Evolutionary conservation across 257 asterid species (phyloP), one percentile per base, ranked within the genome.

Genomic region (Mentha longifolia): DNA sequence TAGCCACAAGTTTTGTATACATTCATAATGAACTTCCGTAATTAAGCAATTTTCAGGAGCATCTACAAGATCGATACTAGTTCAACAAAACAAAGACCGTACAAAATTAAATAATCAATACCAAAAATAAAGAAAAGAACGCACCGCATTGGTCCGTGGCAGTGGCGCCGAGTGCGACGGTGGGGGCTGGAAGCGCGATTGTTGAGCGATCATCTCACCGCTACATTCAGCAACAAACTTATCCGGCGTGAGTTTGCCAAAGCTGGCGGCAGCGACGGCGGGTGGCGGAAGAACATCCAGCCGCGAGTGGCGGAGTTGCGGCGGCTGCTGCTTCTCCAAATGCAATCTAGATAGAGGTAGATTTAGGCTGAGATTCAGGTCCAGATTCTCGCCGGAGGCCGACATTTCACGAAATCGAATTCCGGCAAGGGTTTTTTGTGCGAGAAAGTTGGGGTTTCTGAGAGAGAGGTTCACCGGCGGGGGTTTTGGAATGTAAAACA

Each of bases 291-390:
- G 15, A 43, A n/a, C 56, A 8, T 71, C 42, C 13, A 76, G 47
- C 35, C 73, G 68, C 61, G 54, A 72, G 16, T 16, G 67, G 5
- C 54, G 57, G 51, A 15, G 17, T 28, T 47, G 76, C 64, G 54
- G 75, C 61, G 55, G 41, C 68, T 47, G 57, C 31, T 51, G 78
- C 28, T 73, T 54, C 63, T 67, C 75, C 68, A 78, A 62, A 7
- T 54, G 75, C 83, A 80, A 55, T 68, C 70, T 64, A 17, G 89
- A 66, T 2, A 79, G 74, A 9, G 82, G 76, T n/a, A 68, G 64
- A 61, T 75, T 81, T 9, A 87, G 70, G 68, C 80, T 79, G 39
- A 85, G 79, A 73, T 76, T 82, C 12, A 82, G 80, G 76, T 86
- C 85, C 17, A 84, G 30, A 41, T 84, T 81, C 31, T 84, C 88